These are phyloP conservation scores for Pseudogymnoascus sp. DNA, from an alignment of 2,329 filamentous ascomycete species.

Conservation along the genomic window DNA sequence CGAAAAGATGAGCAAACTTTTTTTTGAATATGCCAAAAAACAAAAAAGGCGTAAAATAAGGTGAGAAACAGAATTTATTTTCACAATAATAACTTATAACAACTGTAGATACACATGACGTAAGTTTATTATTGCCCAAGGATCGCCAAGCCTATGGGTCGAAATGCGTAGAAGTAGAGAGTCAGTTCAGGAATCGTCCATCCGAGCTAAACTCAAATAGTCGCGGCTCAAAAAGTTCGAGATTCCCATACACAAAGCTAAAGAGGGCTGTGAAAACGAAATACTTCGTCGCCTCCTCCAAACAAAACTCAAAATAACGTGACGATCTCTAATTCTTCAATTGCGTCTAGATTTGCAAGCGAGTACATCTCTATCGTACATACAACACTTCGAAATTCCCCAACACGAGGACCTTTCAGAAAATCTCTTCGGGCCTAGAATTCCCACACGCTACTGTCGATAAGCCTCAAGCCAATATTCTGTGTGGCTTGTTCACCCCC, in stretches of 20 bases:
- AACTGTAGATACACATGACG: not conserved
- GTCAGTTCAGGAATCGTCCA: constrained; percentile 8
- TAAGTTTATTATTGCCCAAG: constrained; percentile 1
- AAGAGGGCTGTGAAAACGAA: constrained; percentile 8
- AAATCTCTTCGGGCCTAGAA: constrained; percentile 6
- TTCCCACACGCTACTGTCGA: constrained; percentile 9
- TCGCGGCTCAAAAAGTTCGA: constrained; percentile 7
- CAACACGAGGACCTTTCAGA: not conserved
- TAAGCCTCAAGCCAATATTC: constrained; percentile 6
- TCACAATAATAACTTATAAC: not conserved
- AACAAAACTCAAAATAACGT: not conserved
- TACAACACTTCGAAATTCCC: not conserved
- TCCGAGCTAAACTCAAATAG: not conserved
- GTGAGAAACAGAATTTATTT: not conserved
- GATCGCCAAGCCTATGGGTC: not conserved
- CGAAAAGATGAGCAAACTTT: not conserved
- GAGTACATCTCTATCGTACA: constrained; percentile 5
- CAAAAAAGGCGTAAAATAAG: not conserved
- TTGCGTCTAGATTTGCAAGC: not conserved
- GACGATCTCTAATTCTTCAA: constrained; percentile 1
- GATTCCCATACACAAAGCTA: constrained; percentile 7
- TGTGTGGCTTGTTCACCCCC: constrained; percentile 5
- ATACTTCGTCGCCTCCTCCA: not conserved
- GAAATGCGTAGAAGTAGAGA: constrained; percentile 8
- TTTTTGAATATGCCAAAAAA: not conserved